Evolutionary conservation across 768 basidiomycete species (phyloP).

Genomic region (Pulveroboletus frians): DNA sequence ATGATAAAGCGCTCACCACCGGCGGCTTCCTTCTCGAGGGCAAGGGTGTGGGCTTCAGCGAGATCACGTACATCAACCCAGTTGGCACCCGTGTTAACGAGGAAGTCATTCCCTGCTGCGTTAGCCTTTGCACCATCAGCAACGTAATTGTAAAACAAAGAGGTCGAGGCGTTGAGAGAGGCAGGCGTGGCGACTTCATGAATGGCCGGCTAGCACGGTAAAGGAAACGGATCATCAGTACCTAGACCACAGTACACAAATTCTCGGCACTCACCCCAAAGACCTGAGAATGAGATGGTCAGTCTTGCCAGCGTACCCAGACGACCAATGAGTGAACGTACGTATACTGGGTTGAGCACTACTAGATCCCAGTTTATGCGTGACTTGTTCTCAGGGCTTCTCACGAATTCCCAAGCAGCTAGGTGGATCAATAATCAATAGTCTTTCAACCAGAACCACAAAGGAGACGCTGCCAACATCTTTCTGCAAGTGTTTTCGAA

Average conservation of each 20-base stretch:
- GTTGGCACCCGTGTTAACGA: constrained; percentile 20
- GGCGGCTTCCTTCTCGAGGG: constrained; percentile 47
- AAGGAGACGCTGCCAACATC: constrained; percentile 29
- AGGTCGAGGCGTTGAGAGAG: constrained; percentile 38
- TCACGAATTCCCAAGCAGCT: constrained; percentile 48
- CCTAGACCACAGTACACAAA: background rate
- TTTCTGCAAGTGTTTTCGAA: constrained; percentile 63
- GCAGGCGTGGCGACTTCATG: constrained; percentile 35
- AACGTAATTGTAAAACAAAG: constrained; percentile 32
- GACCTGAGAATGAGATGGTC: constrained; percentile 12
- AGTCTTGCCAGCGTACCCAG: background rate
- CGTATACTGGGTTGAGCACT: constrained; percentile 37
- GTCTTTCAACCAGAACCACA: background rate
- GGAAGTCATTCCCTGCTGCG: constrained; percentile 21
- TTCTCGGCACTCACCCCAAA: constrained; percentile 22
- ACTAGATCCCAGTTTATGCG: constrained; percentile 37
- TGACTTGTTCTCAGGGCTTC: constrained; percentile 25
- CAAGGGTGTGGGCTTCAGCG: constrained; percentile 48
- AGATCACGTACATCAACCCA: constrained; percentile 56
- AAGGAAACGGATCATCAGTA: background rate
- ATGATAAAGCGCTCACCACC: constrained; percentile 56
- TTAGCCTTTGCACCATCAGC: constrained; percentile 18
- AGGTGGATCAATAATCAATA: background rate
- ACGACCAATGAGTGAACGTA: constrained; percentile 8
- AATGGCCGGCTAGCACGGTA: constrained; percentile 35